Evolutionary conservation across 768 basidiomycete genomes (phyloP).

Genomic region (Mycena capillaripes): DNA sequence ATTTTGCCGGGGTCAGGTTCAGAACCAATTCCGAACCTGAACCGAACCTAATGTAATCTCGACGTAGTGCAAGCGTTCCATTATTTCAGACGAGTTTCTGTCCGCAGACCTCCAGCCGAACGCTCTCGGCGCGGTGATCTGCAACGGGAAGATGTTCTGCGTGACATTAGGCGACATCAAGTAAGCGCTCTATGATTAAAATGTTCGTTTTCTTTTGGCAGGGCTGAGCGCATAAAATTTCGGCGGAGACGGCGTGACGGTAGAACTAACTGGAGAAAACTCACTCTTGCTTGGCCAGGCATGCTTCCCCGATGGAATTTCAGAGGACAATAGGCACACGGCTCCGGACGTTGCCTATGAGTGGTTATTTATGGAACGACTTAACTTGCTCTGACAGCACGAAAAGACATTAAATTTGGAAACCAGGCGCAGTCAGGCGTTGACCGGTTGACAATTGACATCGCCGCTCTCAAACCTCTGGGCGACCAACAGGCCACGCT

Average conservation of each 20-base stretch:
- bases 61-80: conserved; percentile 23
- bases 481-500: conserved; percentile 30
- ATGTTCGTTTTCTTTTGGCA: not conserved
- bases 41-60: too few species aligned
- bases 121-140: conserved; percentile 42
- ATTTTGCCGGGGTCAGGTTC: too few species aligned
- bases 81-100: conserved; percentile 36
- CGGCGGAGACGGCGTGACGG: not conserved
- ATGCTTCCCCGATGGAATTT: conserved; percentile 38
- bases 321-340: conserved; percentile 37
- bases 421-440: conserved; percentile 32
- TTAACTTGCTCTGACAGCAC: not conserved
- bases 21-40: too few species aligned
- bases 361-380: not conserved
- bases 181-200: conserved; percentile 6
- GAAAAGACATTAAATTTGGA: conserved; percentile 39
- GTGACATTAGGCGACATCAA: conserved; percentile 42
- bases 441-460: conserved; percentile 37
- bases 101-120: conserved; percentile 26
- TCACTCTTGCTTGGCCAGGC: conserved; percentile 40
- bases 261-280: conserved; percentile 41
- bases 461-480: conserved; percentile 35
- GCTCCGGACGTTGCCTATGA: conserved; percentile 38
- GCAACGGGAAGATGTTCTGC: conserved; percentile 42
- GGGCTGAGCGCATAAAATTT: not conserved